Evolutionary conservation across 2,329 filamentous ascomycete genomes (phyloP).

Genomic region (Phialophora macrospora): DNA sequence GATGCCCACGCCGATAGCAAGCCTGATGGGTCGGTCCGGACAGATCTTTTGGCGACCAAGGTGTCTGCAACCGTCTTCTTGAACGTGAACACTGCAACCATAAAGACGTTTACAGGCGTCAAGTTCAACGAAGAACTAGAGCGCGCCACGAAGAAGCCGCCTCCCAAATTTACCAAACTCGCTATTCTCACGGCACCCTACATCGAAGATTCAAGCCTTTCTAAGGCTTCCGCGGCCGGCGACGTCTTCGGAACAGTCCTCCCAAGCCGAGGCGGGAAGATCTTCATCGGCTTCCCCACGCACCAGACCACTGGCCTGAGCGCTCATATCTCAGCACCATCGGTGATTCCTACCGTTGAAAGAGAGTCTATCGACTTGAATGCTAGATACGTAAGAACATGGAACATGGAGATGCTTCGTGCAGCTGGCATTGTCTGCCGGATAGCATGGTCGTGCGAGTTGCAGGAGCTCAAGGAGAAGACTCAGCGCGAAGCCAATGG

Average conservation of each 20-base stretch:
- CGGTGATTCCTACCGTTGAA: conserved; percentile 95
- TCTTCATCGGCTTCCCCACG: conserved; percentile 98
- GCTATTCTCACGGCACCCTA: conserved; percentile 91
- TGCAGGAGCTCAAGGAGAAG: conserved; percentile 72
- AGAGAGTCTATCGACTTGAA: conserved; percentile 96
- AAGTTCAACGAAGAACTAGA: conserved; percentile 84
- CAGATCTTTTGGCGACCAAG: conserved; percentile 68
- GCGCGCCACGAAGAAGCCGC: conserved; percentile 94
- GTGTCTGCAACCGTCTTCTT: conserved; percentile 80
- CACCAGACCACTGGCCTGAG: conserved; percentile 94
- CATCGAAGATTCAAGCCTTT: conserved; percentile 57
- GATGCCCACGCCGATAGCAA: conserved; percentile 43
- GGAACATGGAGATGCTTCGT: conserved; percentile 92
- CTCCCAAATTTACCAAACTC: conserved; percentile 83
- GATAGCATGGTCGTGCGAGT: conserved; percentile 85
- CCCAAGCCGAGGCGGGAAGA: conserved; percentile 83
- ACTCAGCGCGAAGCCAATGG: conserved; percentile 53
- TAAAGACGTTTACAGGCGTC: conserved; percentile 74
- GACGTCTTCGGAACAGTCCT: conserved; percentile 91
- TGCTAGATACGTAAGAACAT: conserved; percentile 88
- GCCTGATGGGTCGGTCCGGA: conserved; percentile 58
- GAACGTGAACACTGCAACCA: conserved; percentile 80
- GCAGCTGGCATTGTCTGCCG: conserved; percentile 88
- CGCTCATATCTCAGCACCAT: conserved; percentile 92
- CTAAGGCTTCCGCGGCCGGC: conserved; percentile 41